A percentile compares a stretch with the other conserved stretches of the same genome.
These are phyloP conservation scores for Paramecium primaurelia DNA, from an alignment of 73 alveolate species.

Conservation along the genomic window DNA sequence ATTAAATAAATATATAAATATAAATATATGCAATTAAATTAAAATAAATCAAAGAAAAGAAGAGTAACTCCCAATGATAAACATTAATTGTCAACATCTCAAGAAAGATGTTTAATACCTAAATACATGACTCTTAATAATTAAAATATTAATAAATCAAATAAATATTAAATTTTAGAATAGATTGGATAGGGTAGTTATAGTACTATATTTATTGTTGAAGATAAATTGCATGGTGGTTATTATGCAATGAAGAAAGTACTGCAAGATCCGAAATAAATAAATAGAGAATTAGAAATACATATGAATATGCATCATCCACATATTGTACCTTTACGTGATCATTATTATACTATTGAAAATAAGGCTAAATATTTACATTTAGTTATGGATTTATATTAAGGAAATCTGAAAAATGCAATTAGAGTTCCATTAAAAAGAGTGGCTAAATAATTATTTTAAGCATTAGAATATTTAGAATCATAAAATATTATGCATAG, in stretches of 20 bases:
- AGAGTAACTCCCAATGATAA: neutral
- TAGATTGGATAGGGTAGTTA: neutral
- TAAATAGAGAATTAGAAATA: neutral
- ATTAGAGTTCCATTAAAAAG: neutral
- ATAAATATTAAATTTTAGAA: neutral
- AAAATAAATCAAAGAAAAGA: neutral
- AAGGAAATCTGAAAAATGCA: neutral
- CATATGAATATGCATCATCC: neutral
- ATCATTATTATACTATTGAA: neutral
- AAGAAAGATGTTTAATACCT: neutral
- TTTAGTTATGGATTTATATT: neutral
- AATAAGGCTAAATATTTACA: neutral
- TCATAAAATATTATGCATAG: constrained; percentile 47
- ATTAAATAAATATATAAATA: neutral
- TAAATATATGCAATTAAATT: neutral
- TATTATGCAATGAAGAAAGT: constrained; percentile 28
- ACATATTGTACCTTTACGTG: neutral
- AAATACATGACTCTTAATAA: neutral
- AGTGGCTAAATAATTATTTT: neutral
- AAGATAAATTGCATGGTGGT: neutral
- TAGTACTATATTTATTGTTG: neutral
- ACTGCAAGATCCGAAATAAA: neutral
- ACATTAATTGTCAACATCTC: neutral
- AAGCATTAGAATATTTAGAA: constrained; percentile 14
- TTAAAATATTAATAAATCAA: neutral